phyloP scores from a whole-genome alignment of 202 grass and related monocot species.

The Zizania palustris region DNA sequence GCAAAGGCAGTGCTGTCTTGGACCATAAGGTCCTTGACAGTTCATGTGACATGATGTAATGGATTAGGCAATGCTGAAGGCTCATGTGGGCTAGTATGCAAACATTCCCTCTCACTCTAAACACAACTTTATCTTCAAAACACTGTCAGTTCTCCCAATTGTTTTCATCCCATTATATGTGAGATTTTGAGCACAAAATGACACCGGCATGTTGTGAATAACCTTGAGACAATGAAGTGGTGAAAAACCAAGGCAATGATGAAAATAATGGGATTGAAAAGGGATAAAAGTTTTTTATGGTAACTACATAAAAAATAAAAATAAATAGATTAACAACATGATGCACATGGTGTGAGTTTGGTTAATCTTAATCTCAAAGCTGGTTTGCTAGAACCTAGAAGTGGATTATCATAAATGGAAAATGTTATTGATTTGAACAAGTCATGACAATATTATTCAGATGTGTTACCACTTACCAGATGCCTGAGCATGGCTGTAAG shows the following conservation, averaged over 20 bases:
- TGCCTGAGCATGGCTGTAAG: constrained; percentile 42
- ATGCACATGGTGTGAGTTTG: not conserved
- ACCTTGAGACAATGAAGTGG: not conserved
- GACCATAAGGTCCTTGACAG: no score
- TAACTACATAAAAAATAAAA: not conserved
- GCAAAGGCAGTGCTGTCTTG: no score
- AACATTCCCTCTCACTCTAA: no score
- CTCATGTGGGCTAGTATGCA: no score
- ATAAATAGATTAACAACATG: not conserved
- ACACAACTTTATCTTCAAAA: no score
- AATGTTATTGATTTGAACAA: not conserved
- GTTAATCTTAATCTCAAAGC: not conserved
- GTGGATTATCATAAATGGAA: constrained; percentile 6
- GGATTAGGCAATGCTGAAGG: no score
- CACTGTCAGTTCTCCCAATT: no score
- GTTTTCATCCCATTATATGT: not conserved
- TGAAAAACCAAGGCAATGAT: not conserved
- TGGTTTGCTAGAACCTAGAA: not conserved
- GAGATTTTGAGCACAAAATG: not conserved
- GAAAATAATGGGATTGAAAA: not conserved
- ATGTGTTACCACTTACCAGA: constrained; percentile 64
- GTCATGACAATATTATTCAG: not conserved
- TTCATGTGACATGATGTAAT: not conserved
- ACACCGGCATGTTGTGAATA: no score
- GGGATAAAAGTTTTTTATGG: not conserved